phyloP scores from a whole-genome alignment of 352 stramenopile genomes.

The Phytophthora rubi region DNA sequence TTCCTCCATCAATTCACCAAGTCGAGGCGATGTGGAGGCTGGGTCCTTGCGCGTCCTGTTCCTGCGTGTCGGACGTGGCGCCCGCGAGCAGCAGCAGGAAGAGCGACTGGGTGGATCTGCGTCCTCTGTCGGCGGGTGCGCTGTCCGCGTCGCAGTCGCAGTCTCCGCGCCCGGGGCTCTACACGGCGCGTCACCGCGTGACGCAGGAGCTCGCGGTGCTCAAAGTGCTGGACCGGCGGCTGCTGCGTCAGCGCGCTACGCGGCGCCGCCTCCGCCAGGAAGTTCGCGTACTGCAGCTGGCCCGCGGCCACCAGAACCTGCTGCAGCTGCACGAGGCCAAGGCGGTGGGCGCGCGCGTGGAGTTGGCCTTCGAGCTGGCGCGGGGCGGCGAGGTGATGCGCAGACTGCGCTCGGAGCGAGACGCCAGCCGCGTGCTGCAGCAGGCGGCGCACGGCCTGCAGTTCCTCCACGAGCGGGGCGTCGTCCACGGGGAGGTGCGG shows the following conservation, averaged over 20 bases:
- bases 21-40: constrained; percentile 65
- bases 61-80: constrained; percentile 50
- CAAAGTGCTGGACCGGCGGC: constrained; percentile 67
- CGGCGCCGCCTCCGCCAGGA: constrained; percentile 76
- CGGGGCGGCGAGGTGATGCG: constrained; percentile 66
- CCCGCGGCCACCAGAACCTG: constrained; percentile 61
- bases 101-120: constrained; percentile 61
- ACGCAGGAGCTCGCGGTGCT: constrained; percentile 77
- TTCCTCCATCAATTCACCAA: neutral
- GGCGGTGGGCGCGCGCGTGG: constrained; percentile 48
- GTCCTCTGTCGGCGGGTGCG: constrained; percentile 38
- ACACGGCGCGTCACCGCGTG: constrained; percentile 56
- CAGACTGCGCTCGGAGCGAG: constrained; percentile 56
- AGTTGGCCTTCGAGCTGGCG: constrained; percentile 82
- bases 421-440: constrained; percentile 61
- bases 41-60: constrained; percentile 56
- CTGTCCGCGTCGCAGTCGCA: constrained; percentile 6
- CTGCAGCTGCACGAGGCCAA: constrained; percentile 74
- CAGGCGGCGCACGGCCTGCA: constrained; percentile 51
- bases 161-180: constrained; percentile 52
- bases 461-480: constrained; percentile 58
- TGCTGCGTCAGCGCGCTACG: constrained; percentile 50
- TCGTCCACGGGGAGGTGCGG: constrained; percentile 74
- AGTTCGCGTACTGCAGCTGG: constrained; percentile 59
- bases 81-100: neutral